Conservation (phyloP, 495 filamentous ascomycete species). For the Tetracladium marchalianum region DNA sequence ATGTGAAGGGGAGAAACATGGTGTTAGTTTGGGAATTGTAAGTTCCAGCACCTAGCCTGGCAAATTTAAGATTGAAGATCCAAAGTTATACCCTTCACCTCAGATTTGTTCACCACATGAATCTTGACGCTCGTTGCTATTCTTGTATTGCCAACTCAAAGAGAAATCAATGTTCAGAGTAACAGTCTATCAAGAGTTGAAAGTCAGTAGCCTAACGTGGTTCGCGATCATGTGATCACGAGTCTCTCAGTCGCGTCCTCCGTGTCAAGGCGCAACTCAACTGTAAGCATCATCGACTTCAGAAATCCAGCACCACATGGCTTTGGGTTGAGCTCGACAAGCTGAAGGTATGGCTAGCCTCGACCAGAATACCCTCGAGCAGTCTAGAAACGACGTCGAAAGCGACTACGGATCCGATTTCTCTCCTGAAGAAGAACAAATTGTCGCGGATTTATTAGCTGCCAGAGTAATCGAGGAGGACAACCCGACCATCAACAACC, state of each 20-base stretch:
- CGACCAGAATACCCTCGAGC: neutral
- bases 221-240: neutral
- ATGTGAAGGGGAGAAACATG: too few relatives aligned
- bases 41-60: too few relatives aligned
- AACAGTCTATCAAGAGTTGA: too few relatives aligned
- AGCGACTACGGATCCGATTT: slow-evolving; percentile 71
- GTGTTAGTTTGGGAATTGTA: too few relatives aligned
- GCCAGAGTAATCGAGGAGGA: slow-evolving; percentile 5
- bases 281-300: neutral
- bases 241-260: neutral
- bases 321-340: slow-evolving; percentile 13
- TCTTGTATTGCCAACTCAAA: too few relatives aligned
- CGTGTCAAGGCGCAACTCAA: neutral
- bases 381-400: slow-evolving; percentile 22
- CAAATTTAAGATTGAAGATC: too few relatives aligned
- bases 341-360: slow-evolving; percentile 14
- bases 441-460: slow-evolving; percentile 22
- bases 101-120: too few relatives aligned
- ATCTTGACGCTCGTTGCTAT: too few relatives aligned
- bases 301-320: slow-evolving; percentile 8
- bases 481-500: slow-evolving; percentile 19
- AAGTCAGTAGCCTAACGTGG: neutral
- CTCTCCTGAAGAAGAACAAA: slow-evolving; percentile 47
- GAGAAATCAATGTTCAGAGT: too few relatives aligned
- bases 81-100: too few relatives aligned